Evolutionary conservation across 352 stramenopile genomes (phyloP), one percentile per base, ranked within the genome.

Genomic region (Globisporangium ultimum): DNA sequence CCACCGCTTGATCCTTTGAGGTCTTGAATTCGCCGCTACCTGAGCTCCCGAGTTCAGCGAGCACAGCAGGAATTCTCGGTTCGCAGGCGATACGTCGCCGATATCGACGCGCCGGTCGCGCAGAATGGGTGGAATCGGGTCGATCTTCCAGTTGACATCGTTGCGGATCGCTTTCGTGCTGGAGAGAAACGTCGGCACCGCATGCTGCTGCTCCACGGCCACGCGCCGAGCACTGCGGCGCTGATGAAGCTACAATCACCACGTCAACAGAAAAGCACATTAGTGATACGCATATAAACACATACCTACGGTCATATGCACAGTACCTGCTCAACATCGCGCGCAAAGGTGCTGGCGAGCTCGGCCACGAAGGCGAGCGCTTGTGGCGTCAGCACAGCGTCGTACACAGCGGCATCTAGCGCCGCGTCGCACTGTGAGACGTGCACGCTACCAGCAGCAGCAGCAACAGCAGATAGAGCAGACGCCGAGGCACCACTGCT

Each of bases 41-140:
- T 92, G 87, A n/a, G 93, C 94, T 20, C 93, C 94, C 36, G 83
- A 97, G 76, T 98, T 98, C 53, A 98, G 68, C 12, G 92, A 93
- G 64, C 89, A 91, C 50, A 98, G 91, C 17, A 98, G 71, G 66
- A 98, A 92, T 64, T 95, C 87, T 2, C 83, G 73, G 58, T 97
- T 77, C 0, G 93, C 86, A 6, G 93, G 92, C 3, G 77, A 86
- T 4, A 89, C 78, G 54, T 97, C 94, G 43, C 92, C 97, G 53
- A 98, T 97, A 72, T 98, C 96, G 11, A 98, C 94, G 28, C 93
- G 83, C 50, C 96, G 88, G 64, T 98, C 92, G 41, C 78, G 67
- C 15, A 98, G 74, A 56, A 84, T 80, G 8, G 55, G 55, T 4
- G 91, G 91, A 36, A 89, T 69, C 2, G 71, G 60, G 32, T 85